Base-by-base conservation (phyloP, 805 yeast genomes). In the Millerozyma acaciae region DNA sequence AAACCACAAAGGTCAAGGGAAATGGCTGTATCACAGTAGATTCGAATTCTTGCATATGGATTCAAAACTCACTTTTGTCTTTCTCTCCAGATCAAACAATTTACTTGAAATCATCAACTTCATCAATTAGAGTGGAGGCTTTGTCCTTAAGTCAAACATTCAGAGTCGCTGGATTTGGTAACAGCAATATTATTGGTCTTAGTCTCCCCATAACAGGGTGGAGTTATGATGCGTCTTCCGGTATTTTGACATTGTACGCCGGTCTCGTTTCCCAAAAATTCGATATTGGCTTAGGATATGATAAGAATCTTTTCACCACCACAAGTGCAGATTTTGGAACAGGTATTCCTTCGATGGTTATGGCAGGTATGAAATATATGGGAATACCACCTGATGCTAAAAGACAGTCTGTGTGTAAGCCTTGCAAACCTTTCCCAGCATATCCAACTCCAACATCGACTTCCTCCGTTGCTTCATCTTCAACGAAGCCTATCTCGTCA, bases 131-230 rank as follows among this genome's bases (percentile, higher is more conserved):
- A 21, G 50, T 43, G 16, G 43, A 37, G n/a, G 39, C 48, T 7
- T 15, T 42, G 5, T 25, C 40, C 20, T 27, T 39, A 9, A n/a
- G 42, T 4, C 50, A 41, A 28, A 41, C 56, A 3, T 41, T 37
- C 28, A 44, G 39, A 21, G 58, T 55, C 19, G 42, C 45, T 27
- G 58, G 58, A 17, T 55, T 41, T 28, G 58, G 60, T 37, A 34
- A 37, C 23, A 52, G 55, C n/a, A 51, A 55, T 26, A 24, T 33
- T 17, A 41, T 52, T 30, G 51, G 47, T 4, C n/a, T 23, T 13
- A 25, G n/a, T 36, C 17, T 15, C 9, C 21, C 27, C 37, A 21
- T 34, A 15, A 20, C 24, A n/a, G 14, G 18, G 9, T 23, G 20
- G 14, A 24, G 16, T 15, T 34, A 49, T 32, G 37, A 38, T 24